Base-by-base conservation (phyloP, 1,139 yeast species). In the Lodderomyces metapsilosis region DNA sequence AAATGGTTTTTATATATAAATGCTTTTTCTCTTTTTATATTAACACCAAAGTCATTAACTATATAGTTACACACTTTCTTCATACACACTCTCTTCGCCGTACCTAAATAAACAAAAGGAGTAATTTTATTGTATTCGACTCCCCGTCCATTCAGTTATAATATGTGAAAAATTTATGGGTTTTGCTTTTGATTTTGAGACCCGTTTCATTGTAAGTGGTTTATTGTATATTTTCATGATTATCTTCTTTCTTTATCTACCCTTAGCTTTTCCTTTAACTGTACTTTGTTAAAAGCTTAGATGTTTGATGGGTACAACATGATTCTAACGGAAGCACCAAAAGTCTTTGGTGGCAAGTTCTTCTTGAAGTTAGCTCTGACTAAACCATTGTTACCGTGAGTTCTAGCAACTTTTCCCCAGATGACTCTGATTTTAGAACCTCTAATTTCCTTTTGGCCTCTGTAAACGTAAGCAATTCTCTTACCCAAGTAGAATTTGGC, bases 301-400 rank as follows among this genome's bases (percentile, higher is more conserved):
- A 92, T 92, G 95, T 86, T 91, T 64, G 98, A 92, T 79, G 98
- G 98, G 88, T 92, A 92, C 78, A 92, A 91, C 95, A 92, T 89
- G 82, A 92, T 84, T 84, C 98, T 88, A 74, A 92, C 98, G 59
- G 96, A 86, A 71, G 98, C 97, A 80, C 98, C 98, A 73, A 92
- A 89, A 63, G 98, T 88, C 88, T 91, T 89, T 65, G 98, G 91
- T 76, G 98, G 98, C 71, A 92, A 86, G 91, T 92, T 92, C 79
- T 88, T 84, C 80, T 88, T 91, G 94, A 92, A 92, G 80, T 83
- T 88, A 69, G 98, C 98, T 80, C 98, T 92, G 63, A 92, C 97
- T 61, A 88, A 79, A 78, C 98, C 98, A 66, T 86, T 80, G 92
- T 84, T 88, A 76, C 98, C 98, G 86, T 92, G 98, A 62, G 97